These are phyloP conservation scores for Iberis pinnata DNA, from an alignment of 345 rosid species.

Conservation along the genomic window DNA sequence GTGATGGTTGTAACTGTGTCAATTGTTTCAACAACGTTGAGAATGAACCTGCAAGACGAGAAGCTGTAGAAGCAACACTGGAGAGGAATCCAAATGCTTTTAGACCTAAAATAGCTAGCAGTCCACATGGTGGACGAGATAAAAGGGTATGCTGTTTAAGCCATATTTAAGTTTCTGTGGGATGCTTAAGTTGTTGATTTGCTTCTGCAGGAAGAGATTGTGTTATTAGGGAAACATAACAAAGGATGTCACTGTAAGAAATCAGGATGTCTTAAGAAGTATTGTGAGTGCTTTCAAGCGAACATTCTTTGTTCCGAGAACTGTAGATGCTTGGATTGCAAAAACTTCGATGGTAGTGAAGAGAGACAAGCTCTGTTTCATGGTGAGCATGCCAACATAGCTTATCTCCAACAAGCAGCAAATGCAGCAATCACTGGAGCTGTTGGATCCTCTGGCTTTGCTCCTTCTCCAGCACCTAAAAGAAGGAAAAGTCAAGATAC, in stretches of 20 bases:
- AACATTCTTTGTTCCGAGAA: not conserved
- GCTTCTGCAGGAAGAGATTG: constrained; percentile 59
- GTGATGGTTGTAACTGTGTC: constrained; percentile 96
- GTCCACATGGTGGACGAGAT: constrained; percentile 78
- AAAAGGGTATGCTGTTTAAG: constrained; percentile 46
- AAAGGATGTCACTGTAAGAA: constrained; percentile 29
- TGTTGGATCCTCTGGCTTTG: constrained; percentile 87
- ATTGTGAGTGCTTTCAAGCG: not conserved
- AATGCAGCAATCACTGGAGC: constrained; percentile 99
- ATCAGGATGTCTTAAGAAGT: not conserved
- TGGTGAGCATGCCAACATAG: constrained; percentile 78
- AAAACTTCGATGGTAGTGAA: constrained; percentile 38
- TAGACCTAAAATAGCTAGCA: constrained; percentile 95
- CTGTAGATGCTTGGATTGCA: not conserved
- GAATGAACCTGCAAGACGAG: constrained; percentile 81
- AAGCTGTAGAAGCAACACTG: constrained; percentile 88
- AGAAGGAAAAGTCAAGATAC: constrained; percentile 85
- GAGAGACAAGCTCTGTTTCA: constrained; percentile 95
- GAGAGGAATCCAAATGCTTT: constrained; percentile 98
- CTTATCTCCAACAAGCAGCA: constrained; percentile 93
- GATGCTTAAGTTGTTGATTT: constrained; percentile 3
- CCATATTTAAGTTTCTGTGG: not conserved
- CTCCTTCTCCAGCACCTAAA: constrained; percentile 61
- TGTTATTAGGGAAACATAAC: constrained; percentile 78
- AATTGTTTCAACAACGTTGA: constrained; percentile 93